Conservation (phyloP, 495 filamentous ascomycete genomes). For the Talaromyces borbonicus region DNA sequence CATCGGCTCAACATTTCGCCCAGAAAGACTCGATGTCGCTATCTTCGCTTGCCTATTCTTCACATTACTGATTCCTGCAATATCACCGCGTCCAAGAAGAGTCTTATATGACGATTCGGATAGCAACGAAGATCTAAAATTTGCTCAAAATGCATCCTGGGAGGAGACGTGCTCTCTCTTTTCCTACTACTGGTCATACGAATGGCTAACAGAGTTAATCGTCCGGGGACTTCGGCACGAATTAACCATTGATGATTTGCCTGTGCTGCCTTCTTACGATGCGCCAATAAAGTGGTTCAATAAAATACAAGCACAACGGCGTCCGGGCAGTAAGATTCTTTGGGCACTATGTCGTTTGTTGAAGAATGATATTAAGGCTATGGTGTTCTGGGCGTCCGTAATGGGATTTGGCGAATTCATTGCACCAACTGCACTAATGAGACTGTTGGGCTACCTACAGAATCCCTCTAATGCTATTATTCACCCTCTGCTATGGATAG, state of each 20-base stretch:
- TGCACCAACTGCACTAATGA: constrained; percentile 35
- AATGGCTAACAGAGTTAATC: constrained; percentile 39
- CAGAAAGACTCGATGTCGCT: constrained; percentile 3
- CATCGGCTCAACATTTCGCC: constrained; percentile 12
- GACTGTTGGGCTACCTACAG: constrained; percentile 26
- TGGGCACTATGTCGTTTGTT: constrained; percentile 30
- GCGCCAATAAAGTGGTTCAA: constrained; percentile 32
- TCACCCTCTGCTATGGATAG: constrained; percentile 35
- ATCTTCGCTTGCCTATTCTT: constrained; percentile 11
- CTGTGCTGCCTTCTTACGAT: constrained; percentile 40
- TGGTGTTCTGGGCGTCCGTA: constrained; percentile 25
- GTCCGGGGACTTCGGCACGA: constrained; percentile 30
- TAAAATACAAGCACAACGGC: constrained; percentile 26
- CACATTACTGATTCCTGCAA: constrained; percentile 9
- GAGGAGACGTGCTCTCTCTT: constrained; percentile 42
- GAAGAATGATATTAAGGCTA: constrained; percentile 24
- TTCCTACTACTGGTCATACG: constrained; percentile 37
- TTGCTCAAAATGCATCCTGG: constrained; percentile 20
- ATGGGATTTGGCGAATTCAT: constrained; percentile 29
- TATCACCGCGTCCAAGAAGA: constrained; percentile 15
- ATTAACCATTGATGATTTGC: constrained; percentile 35
- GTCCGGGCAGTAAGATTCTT: constrained; percentile 28
- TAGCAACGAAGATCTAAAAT: constrained; percentile 6
- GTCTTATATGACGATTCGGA: neutral
- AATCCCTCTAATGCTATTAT: constrained; percentile 20